These are phyloP conservation scores for Citrus medica DNA, from an alignment of 345 rosid genomes.

Conservation along the genomic window DNA sequence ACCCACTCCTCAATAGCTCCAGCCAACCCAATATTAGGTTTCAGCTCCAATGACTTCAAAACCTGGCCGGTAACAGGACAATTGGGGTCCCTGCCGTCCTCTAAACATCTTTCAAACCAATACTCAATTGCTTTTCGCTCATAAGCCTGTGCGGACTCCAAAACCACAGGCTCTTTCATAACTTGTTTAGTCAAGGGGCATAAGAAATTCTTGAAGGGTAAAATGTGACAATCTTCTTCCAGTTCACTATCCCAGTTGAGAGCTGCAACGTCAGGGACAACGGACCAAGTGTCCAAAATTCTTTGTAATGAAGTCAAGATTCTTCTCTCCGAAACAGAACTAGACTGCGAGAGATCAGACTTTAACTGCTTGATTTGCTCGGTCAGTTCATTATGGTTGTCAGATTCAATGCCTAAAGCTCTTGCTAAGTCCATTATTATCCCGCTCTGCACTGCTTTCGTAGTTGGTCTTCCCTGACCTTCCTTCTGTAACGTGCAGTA, in stretches of 20 bases:
- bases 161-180: constrained; percentile 45
- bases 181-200: constrained; percentile 49
- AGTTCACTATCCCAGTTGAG: constrained; percentile 12
- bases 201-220: constrained; percentile 34
- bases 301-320: constrained; percentile 27
- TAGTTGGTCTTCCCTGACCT: constrained; percentile 30
- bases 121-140: constrained; percentile 35
- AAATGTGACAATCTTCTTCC: constrained; percentile 34
- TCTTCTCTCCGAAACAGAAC: constrained; percentile 18
- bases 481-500: constrained; percentile 31
- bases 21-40: constrained; percentile 39
- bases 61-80: constrained; percentile 46
- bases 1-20: constrained; percentile 50
- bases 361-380: constrained; percentile 35
- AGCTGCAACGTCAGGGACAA: constrained; percentile 8
- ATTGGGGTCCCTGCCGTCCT: constrained; percentile 30
- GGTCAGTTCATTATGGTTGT: constrained; percentile 20
- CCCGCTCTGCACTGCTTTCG: constrained; percentile 40
- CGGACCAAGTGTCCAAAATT: constrained; percentile 28
- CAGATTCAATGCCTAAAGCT: constrained; percentile 33
- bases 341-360: constrained; percentile 18
- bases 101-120: constrained; percentile 38
- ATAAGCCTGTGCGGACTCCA: constrained; percentile 46
- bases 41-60: constrained; percentile 30
- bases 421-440: constrained; percentile 43